Evolutionary conservation across 139 green algal genomes (phyloP), one percentile per base, ranked within the genome.

Genomic region (Coelastrella sp.): DNA sequence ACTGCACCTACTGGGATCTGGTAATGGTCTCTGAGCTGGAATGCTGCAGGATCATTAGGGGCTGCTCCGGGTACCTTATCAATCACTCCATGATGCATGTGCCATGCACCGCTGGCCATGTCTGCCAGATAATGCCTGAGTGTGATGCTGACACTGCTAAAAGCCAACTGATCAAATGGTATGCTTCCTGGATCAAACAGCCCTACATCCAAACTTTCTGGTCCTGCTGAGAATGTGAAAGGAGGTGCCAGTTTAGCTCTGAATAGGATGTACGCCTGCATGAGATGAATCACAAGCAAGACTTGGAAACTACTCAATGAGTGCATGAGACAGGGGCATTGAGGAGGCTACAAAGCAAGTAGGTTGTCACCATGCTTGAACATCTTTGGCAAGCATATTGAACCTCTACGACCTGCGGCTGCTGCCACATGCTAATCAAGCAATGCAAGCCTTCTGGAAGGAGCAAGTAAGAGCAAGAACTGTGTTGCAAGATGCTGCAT

Each of bases 251-350:
- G 68, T 53, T 73, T 76, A 6, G 85, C 86, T 5, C 88, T 80
- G 88, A 96, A 96, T 2, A 96, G 86, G 23, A 96, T 90, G 86
- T 97, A 97, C 3, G 88, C 79, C 85, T 95, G 91, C 59, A n/a
- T n/a, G 27, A 32, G 11, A 53, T n/a, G n/a, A n/a, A n/a, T n/a
- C n/a, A n/a, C n/a, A n/a, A n/a, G n/a, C n/a, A n/a, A n/a, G n/a
- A n/a, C n/a, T n/a, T n/a, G n/a, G n/a, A n/a, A n/a, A n/a, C n/a
- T n/a, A n/a, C n/a, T n/a, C n/a, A n/a, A n/a, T n/a, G n/a, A n/a
- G n/a, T n/a, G n/a, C n/a, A n/a, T n/a, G n/a, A n/a, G n/a, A n/a
- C n/a, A n/a, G n/a, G n/a, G n/a, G n/a, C n/a, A n/a, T n/a, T n/a
- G n/a, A n/a, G n/a, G n/a, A n/a, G n/a, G n/a, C n/a, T n/a, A n/a